These are phyloP conservation scores for Aspergillus fumigatus DNA, from an alignment of 2,329 filamentous ascomycete genomes.

Conservation along the genomic window DNA sequence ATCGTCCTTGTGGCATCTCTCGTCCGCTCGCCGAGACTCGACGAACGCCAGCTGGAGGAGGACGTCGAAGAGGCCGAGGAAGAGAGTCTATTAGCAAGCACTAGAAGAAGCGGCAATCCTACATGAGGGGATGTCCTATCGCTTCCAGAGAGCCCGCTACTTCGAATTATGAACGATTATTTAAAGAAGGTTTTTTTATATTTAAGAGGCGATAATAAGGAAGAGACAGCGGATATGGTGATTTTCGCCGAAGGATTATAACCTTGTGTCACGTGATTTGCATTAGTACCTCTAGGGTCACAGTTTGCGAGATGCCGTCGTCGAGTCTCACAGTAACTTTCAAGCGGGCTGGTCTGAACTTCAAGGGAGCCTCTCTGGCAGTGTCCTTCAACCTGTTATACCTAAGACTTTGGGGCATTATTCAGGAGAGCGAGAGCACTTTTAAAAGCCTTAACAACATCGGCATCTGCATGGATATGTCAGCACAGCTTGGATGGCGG, in stretches of 20 bases:
- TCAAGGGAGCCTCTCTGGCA: no score
- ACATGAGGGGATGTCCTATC: conserved; percentile 75
- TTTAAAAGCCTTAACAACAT: conserved; percentile 47
- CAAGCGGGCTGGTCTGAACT: background rate
- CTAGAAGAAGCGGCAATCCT: conserved; percentile 73
- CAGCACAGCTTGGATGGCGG: conserved; percentile 4
- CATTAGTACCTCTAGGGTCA: background rate
- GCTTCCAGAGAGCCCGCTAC: conserved; percentile 19
- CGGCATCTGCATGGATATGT: conserved; percentile 30
- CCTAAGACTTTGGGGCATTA: conserved; percentile 21
- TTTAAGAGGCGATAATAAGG: no score
- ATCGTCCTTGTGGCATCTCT: conserved; percentile 74
- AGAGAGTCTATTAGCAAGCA: conserved; percentile 82
- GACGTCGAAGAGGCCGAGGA: conserved; percentile 91
- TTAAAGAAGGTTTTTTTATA: background rate
- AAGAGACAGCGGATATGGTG: no score
- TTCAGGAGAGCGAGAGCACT: conserved; percentile 44
- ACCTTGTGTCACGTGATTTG: background rate
- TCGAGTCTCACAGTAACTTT: background rate
- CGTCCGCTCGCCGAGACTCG: conserved; percentile 73
- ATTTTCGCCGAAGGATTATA: background rate
- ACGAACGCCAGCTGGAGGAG: conserved; percentile 74
- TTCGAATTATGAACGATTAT: background rate
- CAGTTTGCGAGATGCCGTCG: background rate
- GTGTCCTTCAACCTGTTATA: background rate